These are phyloP conservation scores for Rhizopus stolonifer DNA, from an alignment of 371 early-diverging fungal genomes.

Conservation along the genomic window DNA sequence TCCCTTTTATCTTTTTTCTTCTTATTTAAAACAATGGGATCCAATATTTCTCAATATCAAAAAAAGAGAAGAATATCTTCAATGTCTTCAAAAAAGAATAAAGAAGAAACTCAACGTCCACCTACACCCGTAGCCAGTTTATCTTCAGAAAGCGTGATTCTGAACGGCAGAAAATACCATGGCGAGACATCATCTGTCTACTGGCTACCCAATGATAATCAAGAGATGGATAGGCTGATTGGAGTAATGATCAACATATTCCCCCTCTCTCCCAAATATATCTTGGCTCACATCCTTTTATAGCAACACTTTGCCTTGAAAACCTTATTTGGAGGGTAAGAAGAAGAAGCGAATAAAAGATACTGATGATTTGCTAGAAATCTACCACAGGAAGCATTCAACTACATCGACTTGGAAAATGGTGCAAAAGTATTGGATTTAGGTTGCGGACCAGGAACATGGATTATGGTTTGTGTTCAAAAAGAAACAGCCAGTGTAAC, in stretches of 20 bases:
- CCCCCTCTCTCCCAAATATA: not conserved
- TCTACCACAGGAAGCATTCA: slow-evolving; percentile 9
- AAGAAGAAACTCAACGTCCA: not conserved
- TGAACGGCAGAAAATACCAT: slow-evolving; percentile 20
- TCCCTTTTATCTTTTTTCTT: not conserved
- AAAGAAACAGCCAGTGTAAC: not conserved
- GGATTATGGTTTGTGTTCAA: slow-evolving; percentile 55
- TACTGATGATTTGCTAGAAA: slow-evolving; percentile 10
- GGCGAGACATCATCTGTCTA: slow-evolving; percentile 18
- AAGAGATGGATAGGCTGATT: slow-evolving; percentile 26
- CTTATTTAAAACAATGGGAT: not conserved
- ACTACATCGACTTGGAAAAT: slow-evolving; percentile 1
- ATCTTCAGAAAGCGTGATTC: slow-evolving; percentile 9
- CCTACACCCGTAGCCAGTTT: not conserved
- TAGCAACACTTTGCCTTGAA: slow-evolving; percentile 42
- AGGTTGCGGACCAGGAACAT: slow-evolving; percentile 57
- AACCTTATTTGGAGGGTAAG: slow-evolving; percentile 31
- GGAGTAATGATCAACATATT: slow-evolving; percentile 10
- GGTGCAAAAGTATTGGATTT: slow-evolving; percentile 40
- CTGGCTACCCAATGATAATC: slow-evolving; percentile 30
- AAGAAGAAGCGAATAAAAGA: not conserved
- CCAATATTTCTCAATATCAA: not conserved
- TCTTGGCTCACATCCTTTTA: not conserved
- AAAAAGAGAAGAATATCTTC: not conserved
- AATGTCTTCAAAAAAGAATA: not conserved